Evolutionary conservation across 345 rosid genomes (phyloP).

Genomic region (Rhizophora apiculata): DNA sequence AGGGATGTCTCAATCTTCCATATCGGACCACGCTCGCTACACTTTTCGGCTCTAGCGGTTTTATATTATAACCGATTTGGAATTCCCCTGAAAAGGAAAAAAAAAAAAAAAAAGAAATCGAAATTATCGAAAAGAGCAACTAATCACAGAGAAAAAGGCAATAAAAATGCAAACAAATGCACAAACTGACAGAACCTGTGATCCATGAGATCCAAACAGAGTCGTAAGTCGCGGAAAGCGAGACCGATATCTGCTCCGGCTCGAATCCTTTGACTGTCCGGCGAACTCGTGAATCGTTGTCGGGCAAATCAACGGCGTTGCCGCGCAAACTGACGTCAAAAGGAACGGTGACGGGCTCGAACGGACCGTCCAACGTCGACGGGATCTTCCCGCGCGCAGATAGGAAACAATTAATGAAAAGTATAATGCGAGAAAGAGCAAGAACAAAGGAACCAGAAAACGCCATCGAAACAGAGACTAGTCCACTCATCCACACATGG

Average conservation of each 20-base stretch:
- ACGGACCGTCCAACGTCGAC: conserved; percentile 61
- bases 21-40: conserved; percentile 66
- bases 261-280: conserved; percentile 48
- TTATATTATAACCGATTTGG: conserved; percentile 45
- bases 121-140: not conserved
- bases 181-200: conserved; percentile 38
- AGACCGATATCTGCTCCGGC: conserved; percentile 68
- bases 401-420: not conserved
- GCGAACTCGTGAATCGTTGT: conserved; percentile 55
- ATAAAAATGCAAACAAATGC: not conserved
- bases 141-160: not conserved
- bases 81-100: conserved; percentile 46
- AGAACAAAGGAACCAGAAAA: not conserved
- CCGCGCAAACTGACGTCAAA: conserved; percentile 54
- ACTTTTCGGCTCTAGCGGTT: conserved; percentile 45
- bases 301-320: conserved; percentile 64
- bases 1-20: conserved; percentile 28
- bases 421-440: not conserved
- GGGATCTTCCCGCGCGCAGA: conserved; percentile 27
- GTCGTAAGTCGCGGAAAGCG: conserved; percentile 49
- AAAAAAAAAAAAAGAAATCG: not conserved
- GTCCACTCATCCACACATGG: too few relatives aligned
- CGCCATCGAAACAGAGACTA: not conserved
- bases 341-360: conserved; percentile 59
- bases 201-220: conserved; percentile 82